Evolutionary conservation across 2,329 filamentous ascomycete species (phyloP), one percentile per base, ranked within the genome.

Genomic region (Phyllosticta citrichinensis): DNA sequence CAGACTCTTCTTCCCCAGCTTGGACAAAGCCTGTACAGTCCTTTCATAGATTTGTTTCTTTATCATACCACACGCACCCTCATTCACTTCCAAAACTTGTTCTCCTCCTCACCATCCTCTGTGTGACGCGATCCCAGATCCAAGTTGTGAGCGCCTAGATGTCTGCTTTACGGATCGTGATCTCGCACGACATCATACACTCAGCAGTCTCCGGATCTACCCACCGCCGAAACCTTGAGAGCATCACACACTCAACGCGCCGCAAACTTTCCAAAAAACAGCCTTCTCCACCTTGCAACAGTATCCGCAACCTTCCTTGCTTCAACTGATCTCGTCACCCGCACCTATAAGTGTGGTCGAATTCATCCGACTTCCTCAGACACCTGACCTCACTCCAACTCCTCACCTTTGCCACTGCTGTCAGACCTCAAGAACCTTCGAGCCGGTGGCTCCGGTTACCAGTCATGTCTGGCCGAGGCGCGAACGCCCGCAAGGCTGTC

Each of bases 401-500:
- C 40, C 40, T 6, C 1, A n/a, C 27, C 27, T 30, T 30, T 8
- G 27, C 27, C 27, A n/a, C n/a, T 14, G 52, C 10, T 11, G 19
- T 53, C 24, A 53, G 25, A 9, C 19, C 52, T 5, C 52, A 17
- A 47, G 6, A 47, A 5, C n/a, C 40, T 3, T n/a, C 17, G 14
- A 47, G 40, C 40, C 40, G 40, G 40, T n/a, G 40, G n/a, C 40
- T 47, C 40, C 40, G 40, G 40, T 47, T 19, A 4, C 30, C 52
- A 10, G 25, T 27, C n/a, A 76, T 76, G 74, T 74, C 74, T 30
- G 73, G 72, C 60, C 66, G 74, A 67, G 74, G 74, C 47, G 73
- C 73, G 14, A 67, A 71, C 22, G 71, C 72, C 60, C 70, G 74
- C 5, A 76, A 76, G 65, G 71, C 70, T n/a, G 69, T 73, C 60